phyloP scores from a whole-genome alignment of 1,139 yeast genomes.

The Pichia sp. region DNA sequence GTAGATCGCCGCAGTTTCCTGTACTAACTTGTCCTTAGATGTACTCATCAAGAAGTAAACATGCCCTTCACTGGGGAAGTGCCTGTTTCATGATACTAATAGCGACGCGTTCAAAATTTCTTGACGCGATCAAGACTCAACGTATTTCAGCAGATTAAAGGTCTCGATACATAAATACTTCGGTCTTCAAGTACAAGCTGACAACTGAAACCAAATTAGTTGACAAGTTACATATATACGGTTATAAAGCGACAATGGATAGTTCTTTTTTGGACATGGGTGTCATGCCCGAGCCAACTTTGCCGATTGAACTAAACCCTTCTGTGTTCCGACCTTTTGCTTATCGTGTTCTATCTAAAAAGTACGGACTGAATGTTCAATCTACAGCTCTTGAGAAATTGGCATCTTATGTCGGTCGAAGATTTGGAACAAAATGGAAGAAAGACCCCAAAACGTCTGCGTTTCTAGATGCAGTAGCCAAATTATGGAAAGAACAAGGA shows the following conservation, averaged over 20 bases:
- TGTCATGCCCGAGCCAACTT: conserved; percentile 30
- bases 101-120: neutral
- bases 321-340: conserved; percentile 87
- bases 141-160: neutral
- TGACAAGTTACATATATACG: neutral
- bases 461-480: conserved; percentile 75
- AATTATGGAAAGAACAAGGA: conserved; percentile 83
- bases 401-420: conserved; percentile 67
- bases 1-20: no score
- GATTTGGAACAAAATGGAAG: conserved; percentile 86
- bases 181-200: no score
- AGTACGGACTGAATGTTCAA: conserved; percentile 86
- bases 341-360: conserved; percentile 81
- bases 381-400: conserved; percentile 74
- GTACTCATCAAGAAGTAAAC: neutral
- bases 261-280: conserved; percentile 16
- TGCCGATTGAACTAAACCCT: conserved; percentile 75
- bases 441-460: conserved; percentile 60
- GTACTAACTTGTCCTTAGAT: neutral
- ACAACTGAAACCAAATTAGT: no score
- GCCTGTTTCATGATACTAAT: neutral
- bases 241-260: conserved; percentile 12
- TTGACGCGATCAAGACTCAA: neutral
- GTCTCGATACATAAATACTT: neutral
- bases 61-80: neutral